Evolutionary conservation across 2,329 filamentous ascomycete genomes (phyloP), one percentile per base, ranked within the genome.

Genomic region (Colletotrichum musicola): DNA sequence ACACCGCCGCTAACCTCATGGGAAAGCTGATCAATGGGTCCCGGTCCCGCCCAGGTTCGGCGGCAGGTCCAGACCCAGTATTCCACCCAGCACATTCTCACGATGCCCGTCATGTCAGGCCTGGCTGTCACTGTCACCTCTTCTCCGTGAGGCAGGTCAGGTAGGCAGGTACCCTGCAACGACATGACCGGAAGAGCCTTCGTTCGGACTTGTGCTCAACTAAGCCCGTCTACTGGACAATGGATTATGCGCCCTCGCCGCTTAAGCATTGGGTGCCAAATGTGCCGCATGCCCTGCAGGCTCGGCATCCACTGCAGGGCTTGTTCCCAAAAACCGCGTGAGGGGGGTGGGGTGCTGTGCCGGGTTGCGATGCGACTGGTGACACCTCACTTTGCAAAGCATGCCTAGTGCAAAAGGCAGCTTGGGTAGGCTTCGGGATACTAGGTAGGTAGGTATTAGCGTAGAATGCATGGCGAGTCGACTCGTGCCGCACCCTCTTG

Each of bases 221-320:
- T 38, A 18, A 22, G n/a, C 30, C 27, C 20, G 27, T 42, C 40
- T 40, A 56, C 63, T 66, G 42, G 44, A 40, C 30, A 60, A 60
- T 60, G 16, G 9, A 25, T 42, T 42, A 40, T 18, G 55, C 20
- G 57, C 25, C 51, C n/a, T 58, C 53, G 60, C 18, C 49, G 25
- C 65, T 65, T 51, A 68, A 65, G 55, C 54, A 65, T 59, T 68
- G 47, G 65, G 38, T 44, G 62, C 30, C 61, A 68, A 60, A 65
- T 60, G 54, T 60, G 62, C 65, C 54, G 65, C 65, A 68, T 56
- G 65, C 18, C 64, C 60, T 64, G 64, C 64, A 59, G 61, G 64
- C 64, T 64, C 64, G 61, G 66, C 55, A 69, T 66, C 54, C 62
- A 60, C 62, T 61, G 62, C 62, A 68, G 53, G 54, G 54, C 54